These are phyloP conservation scores for Trichosporon ovoides DNA, from an alignment of 1,284 basidiomycete species.

Conservation along the genomic window DNA sequence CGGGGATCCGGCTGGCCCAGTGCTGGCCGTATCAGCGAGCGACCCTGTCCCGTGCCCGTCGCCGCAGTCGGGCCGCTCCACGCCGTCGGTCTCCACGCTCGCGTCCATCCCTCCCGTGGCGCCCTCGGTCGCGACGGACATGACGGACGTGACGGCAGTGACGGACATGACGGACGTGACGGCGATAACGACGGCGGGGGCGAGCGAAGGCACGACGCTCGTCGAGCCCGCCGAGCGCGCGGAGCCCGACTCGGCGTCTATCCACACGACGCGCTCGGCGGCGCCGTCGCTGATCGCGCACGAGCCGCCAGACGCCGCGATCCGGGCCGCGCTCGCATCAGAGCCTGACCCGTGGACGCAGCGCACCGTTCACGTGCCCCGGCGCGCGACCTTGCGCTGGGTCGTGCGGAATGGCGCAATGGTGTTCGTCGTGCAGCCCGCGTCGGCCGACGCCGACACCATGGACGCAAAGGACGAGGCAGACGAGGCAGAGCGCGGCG, in stretches of 20 bases:
- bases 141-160: constrained; percentile 15
- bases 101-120: not conserved
- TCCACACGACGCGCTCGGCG: not conserved
- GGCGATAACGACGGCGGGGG: too few relatives aligned
- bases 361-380: not conserved
- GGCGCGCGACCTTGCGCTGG: not conserved
- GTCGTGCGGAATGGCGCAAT: not conserved
- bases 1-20: not conserved
- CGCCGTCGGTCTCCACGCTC: not conserved
- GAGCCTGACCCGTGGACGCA: not conserved
- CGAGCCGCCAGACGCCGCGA: not conserved
- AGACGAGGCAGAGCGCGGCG: not conserved
- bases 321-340: not conserved
- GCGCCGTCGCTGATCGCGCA: not conserved
- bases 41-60: not conserved
- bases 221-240: too few relatives aligned
- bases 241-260: not conserved
- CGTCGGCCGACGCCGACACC: not conserved
- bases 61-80: not conserved
- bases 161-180: constrained; percentile 8
- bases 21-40: not conserved
- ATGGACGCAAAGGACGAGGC: too few relatives aligned
- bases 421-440: not conserved
- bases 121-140: constrained; percentile 9
- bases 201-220: constrained; percentile 12